Percentiles rank a stretch among this genome's conserved stretches.
These are phyloP conservation scores for Suillus discolor DNA, from an alignment of 768 basidiomycete genomes.

Conservation along the genomic window DNA sequence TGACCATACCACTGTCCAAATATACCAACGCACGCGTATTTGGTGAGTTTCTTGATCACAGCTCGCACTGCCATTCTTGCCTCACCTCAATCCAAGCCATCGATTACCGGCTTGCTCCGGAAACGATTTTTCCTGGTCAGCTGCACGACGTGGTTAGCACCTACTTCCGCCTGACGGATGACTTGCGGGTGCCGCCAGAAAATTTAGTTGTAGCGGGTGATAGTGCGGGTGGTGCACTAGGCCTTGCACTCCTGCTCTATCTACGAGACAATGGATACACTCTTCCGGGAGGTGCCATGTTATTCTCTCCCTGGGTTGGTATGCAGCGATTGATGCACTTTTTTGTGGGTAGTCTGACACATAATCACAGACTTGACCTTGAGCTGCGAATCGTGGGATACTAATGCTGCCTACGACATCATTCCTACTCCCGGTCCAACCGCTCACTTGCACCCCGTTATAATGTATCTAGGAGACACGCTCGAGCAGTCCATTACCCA, in stretches of 20 bases:
- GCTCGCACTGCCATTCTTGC: neutral
- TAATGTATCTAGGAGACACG: conserved; percentile 87
- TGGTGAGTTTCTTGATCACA: conserved; percentile 43
- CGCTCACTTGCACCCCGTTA: conserved; percentile 91
- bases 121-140: conserved; percentile 92
- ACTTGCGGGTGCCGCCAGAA: conserved; percentile 87
- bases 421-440: conserved; percentile 70
- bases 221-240: conserved; percentile 90
- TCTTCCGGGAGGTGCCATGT: conserved; percentile 80
- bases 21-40: conserved; percentile 89
- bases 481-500: conserved; percentile 87
- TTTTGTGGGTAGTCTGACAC: conserved; percentile 11
- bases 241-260: conserved; percentile 88
- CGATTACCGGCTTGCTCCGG: conserved; percentile 95
- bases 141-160: conserved; percentile 83
- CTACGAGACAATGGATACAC: conserved; percentile 89
- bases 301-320: conserved; percentile 98
- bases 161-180: conserved; percentile 85
- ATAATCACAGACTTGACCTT: conserved; percentile 77
- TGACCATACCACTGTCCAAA: conserved; percentile 91
- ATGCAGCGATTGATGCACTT: conserved; percentile 35
- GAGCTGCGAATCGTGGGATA: conserved; percentile 98
- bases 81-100: conserved; percentile 52
- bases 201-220: conserved; percentile 91
- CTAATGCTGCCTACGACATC: conserved; percentile 85